Evolutionary conservation across 768 basidiomycete genomes (phyloP), one percentile per base, ranked within the genome.

Genomic region (Lactarius quietus): DNA sequence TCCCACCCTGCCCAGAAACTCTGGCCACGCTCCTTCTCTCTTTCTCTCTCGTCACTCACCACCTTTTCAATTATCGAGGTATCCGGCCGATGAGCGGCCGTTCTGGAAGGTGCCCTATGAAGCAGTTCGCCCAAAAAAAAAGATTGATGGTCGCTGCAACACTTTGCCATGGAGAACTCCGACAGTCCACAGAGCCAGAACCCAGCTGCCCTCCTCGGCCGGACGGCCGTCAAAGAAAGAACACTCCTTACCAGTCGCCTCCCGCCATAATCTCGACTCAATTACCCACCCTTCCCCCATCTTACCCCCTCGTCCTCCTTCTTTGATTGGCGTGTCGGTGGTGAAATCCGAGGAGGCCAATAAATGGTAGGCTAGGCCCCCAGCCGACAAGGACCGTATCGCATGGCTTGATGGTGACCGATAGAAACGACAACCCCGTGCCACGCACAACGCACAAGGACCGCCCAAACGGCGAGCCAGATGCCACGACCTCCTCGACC

Each of bases 81-180:
- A 43, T 54, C 41, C 57, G 26, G 54, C 58, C 57, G 63, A 59
- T 33, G 64, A 36, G 35, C 64, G 58, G 64, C 33, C 36, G 48
- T 64, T 64, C 57, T 64, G 36, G 57, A 59, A 59, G 15, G n/a
- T 2, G 15, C 31, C 33, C 20, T 41, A 26, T 29, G 7, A 38
- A 12, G 51, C 38, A 15, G 52, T 45, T 48, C 23, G 26, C 35
- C n/a, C 57, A 29, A 29, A 17, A 29, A 60, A 55, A 14, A 17
- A 7, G 12, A 26, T 5, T 55, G 58, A 60, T 55, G 51, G 63
- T 59, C 41, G 63, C 45, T 23, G 28, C 33, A 20, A n/a, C 4
- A 10, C 23, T 18, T 14, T 54, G 52, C 51, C 36, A 26, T 43
- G 53, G 52, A 31, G 31, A 62, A 55, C 39, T 43, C 39, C 57